Conservation (phyloP, 331 rosid species). For the Dryas integrifolia region DNA sequence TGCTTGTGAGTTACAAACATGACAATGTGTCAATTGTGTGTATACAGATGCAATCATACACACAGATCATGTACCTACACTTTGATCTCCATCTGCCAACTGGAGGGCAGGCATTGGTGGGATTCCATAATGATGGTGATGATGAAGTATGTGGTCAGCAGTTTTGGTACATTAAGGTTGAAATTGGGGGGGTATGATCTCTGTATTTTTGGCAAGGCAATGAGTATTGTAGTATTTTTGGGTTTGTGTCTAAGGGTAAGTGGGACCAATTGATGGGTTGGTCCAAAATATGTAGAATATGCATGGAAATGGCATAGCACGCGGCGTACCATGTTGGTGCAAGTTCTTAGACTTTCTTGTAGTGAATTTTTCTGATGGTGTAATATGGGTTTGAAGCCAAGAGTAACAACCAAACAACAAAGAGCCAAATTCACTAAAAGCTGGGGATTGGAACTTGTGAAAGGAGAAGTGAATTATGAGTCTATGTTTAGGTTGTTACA, state of each 20-base stretch:
- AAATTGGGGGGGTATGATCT: background rate
- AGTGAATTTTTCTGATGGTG: background rate
- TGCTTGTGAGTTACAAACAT: background rate
- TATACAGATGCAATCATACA: background rate
- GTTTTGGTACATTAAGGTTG: constrained; percentile 17
- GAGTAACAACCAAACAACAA: constrained; percentile 6
- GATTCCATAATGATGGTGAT: constrained; percentile 18
- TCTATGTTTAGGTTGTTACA: too few species aligned
- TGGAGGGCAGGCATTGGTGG: constrained; percentile 14
- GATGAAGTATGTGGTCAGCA: constrained; percentile 26
- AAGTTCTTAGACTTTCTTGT: constrained; percentile 3
- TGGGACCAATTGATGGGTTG: background rate
- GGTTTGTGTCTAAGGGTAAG: background rate
- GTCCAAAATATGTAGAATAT: too few species aligned
- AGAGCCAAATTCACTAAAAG: constrained; percentile 23
- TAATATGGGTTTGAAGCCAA: constrained; percentile 15
- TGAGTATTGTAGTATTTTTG: constrained; percentile 7
- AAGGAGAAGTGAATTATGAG: background rate
- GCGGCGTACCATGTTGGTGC: constrained; percentile 22
- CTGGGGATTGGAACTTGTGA: constrained; percentile 24
- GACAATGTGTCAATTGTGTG: background rate
- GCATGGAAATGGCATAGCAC: constrained; percentile 32
- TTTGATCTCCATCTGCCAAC: background rate
- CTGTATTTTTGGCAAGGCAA: constrained; percentile 13
- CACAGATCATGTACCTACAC: too few species aligned